Evolutionary conservation across 2,329 filamentous ascomycete species (phyloP), one percentile per base, ranked within the genome.

Genomic region (Macroventuria anomochaeta): DNA sequence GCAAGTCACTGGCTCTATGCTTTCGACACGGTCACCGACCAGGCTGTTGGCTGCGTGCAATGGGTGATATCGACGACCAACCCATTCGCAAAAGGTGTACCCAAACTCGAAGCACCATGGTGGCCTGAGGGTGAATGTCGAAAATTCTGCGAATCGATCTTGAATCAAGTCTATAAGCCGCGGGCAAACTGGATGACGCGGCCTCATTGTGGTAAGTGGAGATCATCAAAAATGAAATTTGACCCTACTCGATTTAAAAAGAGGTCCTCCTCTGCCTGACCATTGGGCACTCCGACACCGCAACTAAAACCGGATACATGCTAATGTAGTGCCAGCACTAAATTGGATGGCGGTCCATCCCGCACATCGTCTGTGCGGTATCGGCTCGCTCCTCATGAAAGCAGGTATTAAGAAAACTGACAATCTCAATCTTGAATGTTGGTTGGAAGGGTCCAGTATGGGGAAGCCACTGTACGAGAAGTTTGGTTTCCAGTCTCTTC

Each of bases 281-380:
- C 15, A 42, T 40, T 37, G 40, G n/a, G 17, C 28, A 23, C 21
- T 44, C 51, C 51, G 51, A 54, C 20, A 54, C 51, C 51, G 51
- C 51, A 49, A 31, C 23, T 28, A n/a, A 49, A 54, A 34, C n/a
- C 20, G 28, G 37, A 38, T 36, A 26, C 12, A 29, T 32, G 49
- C 63, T 67, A 32, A 67, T 55, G 34, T 38, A 26, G 37, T 40
- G 34, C 33, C 38, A 73, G 71, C 69, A 39, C 65, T 72, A 18
- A 72, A 72, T 39, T 74, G 71, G 71, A 70, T 74, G 67, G 65
- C 68, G 11, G 70, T 74, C n/a, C 52, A 66, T 46, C 72, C 73
- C 7, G 42, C 63, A 12, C 63, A 76, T 58, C 73, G 75, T 32
- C 64, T 68, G 7, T 67, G 64, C 46, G 75, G 75, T 33, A 64